A percentile compares a stretch with the other conserved stretches of the same genome.
These are phyloP conservation scores for Alternaria brassicae DNA, from an alignment of 2,329 filamentous ascomycete species.

Conservation along the genomic window DNA sequence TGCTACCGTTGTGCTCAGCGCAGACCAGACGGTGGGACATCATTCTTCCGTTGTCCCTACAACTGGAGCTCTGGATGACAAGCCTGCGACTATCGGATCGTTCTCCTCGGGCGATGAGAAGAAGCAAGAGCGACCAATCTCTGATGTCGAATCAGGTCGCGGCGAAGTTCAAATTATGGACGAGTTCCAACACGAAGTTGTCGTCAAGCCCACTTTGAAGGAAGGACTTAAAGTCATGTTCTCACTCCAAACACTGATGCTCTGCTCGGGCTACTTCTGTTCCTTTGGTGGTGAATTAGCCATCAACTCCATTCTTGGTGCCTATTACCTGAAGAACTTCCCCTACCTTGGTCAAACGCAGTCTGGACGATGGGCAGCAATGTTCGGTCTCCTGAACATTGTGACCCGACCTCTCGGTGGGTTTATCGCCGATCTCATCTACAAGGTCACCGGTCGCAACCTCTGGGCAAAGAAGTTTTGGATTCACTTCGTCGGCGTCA, in stretches of 20 bases:
- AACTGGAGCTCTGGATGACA: constrained; percentile 59
- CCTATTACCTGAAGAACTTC: constrained; percentile 66
- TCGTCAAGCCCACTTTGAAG: constrained; percentile 66
- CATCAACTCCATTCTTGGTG: constrained; percentile 67
- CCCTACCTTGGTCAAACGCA: constrained; percentile 61
- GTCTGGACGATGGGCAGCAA: constrained; percentile 69
- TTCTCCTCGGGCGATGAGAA: constrained; percentile 51
- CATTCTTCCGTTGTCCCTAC: constrained; percentile 60
- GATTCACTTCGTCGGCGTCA: constrained; percentile 63
- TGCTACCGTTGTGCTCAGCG: constrained; percentile 62
- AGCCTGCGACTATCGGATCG: constrained; percentile 41
- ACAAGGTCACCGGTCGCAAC: constrained; percentile 55
- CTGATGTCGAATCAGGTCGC: constrained; percentile 57
- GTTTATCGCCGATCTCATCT: constrained; percentile 64
- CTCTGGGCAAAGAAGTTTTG: constrained; percentile 71
- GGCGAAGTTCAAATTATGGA: constrained; percentile 62
- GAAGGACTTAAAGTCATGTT: constrained; percentile 68
- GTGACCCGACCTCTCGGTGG: constrained; percentile 72
- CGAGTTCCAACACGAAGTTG: constrained; percentile 65
- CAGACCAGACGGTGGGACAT: constrained; percentile 53
- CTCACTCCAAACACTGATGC: constrained; percentile 64
- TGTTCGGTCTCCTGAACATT: constrained; percentile 78
- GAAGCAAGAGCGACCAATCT: constrained; percentile 29
- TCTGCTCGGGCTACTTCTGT: constrained; percentile 64
- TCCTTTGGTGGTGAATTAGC: constrained; percentile 67